Percentiles rank a stretch among this genome's conserved stretches.
phyloP scores from a whole-genome alignment of 805 yeast species.

The Pichia thaimueangensis region DNA sequence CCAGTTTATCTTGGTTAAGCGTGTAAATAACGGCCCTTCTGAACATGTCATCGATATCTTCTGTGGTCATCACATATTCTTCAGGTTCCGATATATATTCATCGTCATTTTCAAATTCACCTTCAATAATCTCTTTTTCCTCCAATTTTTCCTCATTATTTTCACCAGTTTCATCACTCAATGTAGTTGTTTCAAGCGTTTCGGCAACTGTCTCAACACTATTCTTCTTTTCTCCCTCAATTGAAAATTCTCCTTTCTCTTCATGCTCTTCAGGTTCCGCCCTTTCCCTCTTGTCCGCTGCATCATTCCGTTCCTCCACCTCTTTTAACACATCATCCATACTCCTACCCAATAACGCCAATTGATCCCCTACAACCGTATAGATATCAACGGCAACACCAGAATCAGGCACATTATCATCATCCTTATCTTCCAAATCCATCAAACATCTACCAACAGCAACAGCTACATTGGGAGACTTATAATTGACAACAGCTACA shows the following conservation, averaged over 20 bases:
- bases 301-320: not conserved
- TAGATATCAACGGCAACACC: slow-evolving; percentile 76
- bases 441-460: slow-evolving; percentile 64
- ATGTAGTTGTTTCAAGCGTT: not conserved
- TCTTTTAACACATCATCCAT: slow-evolving; percentile 7
- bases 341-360: slow-evolving; percentile 43
- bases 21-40: slow-evolving; percentile 65
- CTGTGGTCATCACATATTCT: slow-evolving; percentile 38
- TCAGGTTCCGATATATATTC: slow-evolving; percentile 22
- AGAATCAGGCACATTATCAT: slow-evolving; percentile 47
- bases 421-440: slow-evolving; percentile 38
- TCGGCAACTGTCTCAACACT: no score
- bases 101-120: slow-evolving; percentile 4
- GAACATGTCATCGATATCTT: slow-evolving; percentile 72
- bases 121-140: not conserved
- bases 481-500: slow-evolving; percentile 65
- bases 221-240: slow-evolving; percentile 1
- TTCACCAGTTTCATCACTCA: no score
- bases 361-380: slow-evolving; percentile 64
- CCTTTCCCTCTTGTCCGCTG: not conserved
- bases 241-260: slow-evolving; percentile 1
- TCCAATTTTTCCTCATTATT: not conserved
- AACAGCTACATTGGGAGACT: slow-evolving; percentile 53
- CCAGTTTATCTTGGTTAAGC: slow-evolving; percentile 48
- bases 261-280: not conserved